Percentiles rank a stretch among this genome's conserved stretches.
phyloP scores from a whole-genome alignment of 129 eudicot species.

The Flaveria sonorensis region DNA sequence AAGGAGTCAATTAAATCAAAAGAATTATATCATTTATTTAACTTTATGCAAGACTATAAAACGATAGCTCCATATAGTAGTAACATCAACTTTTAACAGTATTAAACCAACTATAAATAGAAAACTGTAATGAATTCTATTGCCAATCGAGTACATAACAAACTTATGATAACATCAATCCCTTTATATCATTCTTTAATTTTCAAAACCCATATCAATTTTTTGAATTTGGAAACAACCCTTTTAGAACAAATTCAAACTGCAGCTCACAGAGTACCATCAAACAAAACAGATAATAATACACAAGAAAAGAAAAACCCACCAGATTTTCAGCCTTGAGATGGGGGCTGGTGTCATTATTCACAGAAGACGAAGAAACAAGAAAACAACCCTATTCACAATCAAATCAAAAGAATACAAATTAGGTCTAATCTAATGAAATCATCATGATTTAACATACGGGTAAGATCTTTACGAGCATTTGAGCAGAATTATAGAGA shows the following conservation, averaged over 20 bases:
- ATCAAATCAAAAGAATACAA: background rate
- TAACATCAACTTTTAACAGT: background rate
- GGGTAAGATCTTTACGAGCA: slow-evolving; percentile 54
- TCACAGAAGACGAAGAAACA: slow-evolving; percentile 70
- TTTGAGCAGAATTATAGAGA: slow-evolving; percentile 81
- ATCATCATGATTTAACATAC: background rate
- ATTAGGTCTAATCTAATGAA: slow-evolving; percentile 6
- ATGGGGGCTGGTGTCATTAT: slow-evolving; percentile 69
- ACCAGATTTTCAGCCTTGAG: slow-evolving; percentile 92
- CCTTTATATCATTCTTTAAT: background rate
- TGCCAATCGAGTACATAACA: background rate
- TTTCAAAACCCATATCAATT: background rate
- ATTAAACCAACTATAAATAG: background rate
- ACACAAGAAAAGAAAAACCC: slow-evolving; percentile 12
- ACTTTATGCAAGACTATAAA: background rate
- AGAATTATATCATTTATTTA: background rate
- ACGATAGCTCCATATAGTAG: background rate
- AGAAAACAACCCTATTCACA: slow-evolving; percentile 67
- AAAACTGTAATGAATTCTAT: background rate
- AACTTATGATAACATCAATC: background rate
- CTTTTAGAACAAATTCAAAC: slow-evolving; percentile 8
- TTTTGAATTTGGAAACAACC: slow-evolving; percentile 1
- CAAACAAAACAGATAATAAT: background rate
- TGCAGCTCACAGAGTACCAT: too few species aligned
- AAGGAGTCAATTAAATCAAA: background rate